These are phyloP conservation scores for Candida quercuum DNA, from an alignment of 805 yeast genomes.

Conservation along the genomic window DNA sequence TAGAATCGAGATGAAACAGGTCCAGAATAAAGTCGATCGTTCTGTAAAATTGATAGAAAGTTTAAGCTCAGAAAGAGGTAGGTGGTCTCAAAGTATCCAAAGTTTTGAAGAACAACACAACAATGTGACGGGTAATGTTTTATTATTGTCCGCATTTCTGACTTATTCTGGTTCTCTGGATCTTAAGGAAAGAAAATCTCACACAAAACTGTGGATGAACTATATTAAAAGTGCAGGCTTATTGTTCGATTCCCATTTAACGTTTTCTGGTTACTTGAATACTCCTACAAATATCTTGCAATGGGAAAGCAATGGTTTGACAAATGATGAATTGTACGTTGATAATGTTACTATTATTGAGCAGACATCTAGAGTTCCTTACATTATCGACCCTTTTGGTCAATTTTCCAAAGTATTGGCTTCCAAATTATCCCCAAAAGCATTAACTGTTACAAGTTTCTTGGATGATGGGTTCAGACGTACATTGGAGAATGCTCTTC, in stretches of 20 bases:
- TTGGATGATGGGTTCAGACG: slow-evolving; percentile 60
- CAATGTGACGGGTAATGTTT: slow-evolving; percentile 55
- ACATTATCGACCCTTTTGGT: slow-evolving; percentile 71
- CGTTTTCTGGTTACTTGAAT: slow-evolving; percentile 32
- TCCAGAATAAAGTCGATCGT: slow-evolving; percentile 54
- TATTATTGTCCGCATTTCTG: slow-evolving; percentile 57
- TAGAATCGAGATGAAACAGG: slow-evolving; percentile 62
- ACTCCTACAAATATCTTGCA: slow-evolving; percentile 33
- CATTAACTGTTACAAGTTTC: slow-evolving; percentile 59
- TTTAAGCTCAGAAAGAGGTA: slow-evolving; percentile 56
- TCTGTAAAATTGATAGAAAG: slow-evolving; percentile 59
- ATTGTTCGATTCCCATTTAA: slow-evolving; percentile 30
- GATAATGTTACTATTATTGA: slow-evolving; percentile 59
- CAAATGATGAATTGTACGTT: slow-evolving; percentile 52
- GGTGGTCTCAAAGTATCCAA: slow-evolving; percentile 67
- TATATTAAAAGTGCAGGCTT: slow-evolving; percentile 34
- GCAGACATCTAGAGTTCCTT: slow-evolving; percentile 37
- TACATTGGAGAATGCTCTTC: slow-evolving; percentile 70
- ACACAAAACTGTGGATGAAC: slow-evolving; percentile 31
- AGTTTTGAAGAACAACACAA: slow-evolving; percentile 42
- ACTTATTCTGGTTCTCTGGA: slow-evolving; percentile 58
- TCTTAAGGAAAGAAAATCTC: slow-evolving; percentile 36
- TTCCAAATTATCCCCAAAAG: slow-evolving; percentile 26
- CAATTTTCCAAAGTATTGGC: slow-evolving; percentile 36
- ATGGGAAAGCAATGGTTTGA: slow-evolving; percentile 53